A percentile compares a stretch with the other conserved stretches of the same genome.
These are phyloP conservation scores for Xylariaceae sp. DNA, from an alignment of 2,329 filamentous ascomycete genomes.

Conservation along the genomic window DNA sequence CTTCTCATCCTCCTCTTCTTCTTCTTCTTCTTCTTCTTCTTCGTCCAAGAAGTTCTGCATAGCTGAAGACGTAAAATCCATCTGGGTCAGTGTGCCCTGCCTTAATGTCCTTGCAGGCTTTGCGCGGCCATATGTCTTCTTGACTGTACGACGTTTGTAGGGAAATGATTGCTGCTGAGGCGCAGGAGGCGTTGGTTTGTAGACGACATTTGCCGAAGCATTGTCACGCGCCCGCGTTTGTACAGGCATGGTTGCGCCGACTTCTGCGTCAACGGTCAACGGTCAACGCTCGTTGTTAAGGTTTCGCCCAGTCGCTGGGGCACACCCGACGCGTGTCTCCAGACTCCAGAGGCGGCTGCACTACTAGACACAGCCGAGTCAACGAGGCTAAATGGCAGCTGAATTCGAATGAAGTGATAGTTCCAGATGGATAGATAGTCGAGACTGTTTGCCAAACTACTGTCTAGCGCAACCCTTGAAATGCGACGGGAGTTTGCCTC, in stretches of 20 bases:
- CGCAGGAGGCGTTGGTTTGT: conserved; percentile 25
- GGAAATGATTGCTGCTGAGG: conserved; percentile 28
- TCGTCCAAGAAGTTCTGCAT: conserved; percentile 18
- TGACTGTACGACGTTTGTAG: conserved; percentile 21
- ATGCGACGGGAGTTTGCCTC: too few species aligned
- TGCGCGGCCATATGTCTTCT: conserved; percentile 26
- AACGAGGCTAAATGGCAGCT: too few species aligned
- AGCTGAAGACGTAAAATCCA: conserved; percentile 27
- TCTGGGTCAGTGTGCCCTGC: conserved; percentile 32
- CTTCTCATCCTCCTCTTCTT: conserved; percentile 8
- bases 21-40: conserved; percentile 12
- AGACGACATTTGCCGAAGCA: conserved; percentile 15
- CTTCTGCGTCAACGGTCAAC: background rate
- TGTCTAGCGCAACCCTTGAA: too few species aligned
- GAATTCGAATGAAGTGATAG: too few species aligned
- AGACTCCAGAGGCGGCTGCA: too few species aligned
- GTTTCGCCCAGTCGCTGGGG: background rate
- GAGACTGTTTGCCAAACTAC: too few species aligned
- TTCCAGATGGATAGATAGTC: too few species aligned
- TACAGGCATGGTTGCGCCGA: conserved; percentile 23
- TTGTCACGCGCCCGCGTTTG: conserved; percentile 24
- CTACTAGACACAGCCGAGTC: too few species aligned
- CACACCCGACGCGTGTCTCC: too few species aligned
- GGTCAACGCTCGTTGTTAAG: background rate
- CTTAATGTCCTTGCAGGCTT: conserved; percentile 15